A percentile compares a stretch with the other conserved stretches of the same genome.
Evolutionary conservation across 2,329 filamentous ascomycete genomes (phyloP).

Genomic region (Apiospora arundinis): DNA sequence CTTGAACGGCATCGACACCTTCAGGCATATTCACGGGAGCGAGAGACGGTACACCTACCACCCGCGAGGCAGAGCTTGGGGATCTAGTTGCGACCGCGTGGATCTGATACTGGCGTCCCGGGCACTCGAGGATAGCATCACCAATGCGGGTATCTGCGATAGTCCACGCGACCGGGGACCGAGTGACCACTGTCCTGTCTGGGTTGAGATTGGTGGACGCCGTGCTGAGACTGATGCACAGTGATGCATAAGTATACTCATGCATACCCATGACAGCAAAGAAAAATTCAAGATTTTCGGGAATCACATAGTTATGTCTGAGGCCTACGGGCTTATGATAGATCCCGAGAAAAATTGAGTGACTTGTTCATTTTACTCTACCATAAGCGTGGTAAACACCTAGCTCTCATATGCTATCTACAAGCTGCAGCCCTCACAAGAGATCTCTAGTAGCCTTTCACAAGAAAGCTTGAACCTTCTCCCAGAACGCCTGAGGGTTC

Average conservation of each 20-base stretch:
- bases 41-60: conserved; percentile 57
- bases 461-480: conserved; percentile 66
- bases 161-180: conserved; percentile 51
- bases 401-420: not conserved
- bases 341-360: no score
- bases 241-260: not conserved
- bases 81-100: conserved; percentile 58
- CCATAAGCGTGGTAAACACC: no score
- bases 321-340: no score
- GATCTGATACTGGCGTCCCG: conserved; percentile 56
- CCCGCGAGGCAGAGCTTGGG: conserved; percentile 50
- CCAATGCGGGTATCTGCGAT: conserved; percentile 42
- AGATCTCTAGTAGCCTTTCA: conserved; percentile 28
- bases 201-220: conserved; percentile 39
- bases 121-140: conserved; percentile 37
- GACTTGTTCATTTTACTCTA: no score
- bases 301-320: not conserved
- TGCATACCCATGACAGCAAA: not conserved
- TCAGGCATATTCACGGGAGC: conserved; percentile 49
- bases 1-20: conserved; percentile 50
- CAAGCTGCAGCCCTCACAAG: not conserved
- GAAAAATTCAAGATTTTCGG: no score
- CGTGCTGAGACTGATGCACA: not conserved
- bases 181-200: conserved; percentile 61
- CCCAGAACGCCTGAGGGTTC: conserved; percentile 70